Evolutionary conservation across 202 grass and related monocot genomes (phyloP).

Genomic region (Panicum hallii): DNA sequence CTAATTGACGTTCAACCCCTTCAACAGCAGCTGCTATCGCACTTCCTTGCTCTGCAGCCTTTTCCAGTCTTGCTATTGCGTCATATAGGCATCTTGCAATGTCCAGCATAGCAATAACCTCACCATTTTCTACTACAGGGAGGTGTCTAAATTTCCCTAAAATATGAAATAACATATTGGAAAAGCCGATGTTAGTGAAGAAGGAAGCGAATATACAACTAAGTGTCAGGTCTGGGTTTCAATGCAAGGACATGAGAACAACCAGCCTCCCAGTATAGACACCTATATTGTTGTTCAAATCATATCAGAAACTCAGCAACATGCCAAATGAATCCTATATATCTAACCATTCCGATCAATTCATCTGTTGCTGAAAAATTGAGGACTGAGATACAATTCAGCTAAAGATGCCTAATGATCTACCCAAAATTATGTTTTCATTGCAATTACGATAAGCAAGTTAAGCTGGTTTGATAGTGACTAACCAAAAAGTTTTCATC

Average conservation of each 20-base stretch:
- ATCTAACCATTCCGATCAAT: conserved; percentile 22
- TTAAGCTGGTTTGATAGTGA: conserved; percentile 23
- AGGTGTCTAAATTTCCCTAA: conserved; percentile 99
- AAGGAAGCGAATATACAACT: conserved; percentile 35
- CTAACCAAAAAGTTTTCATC: conserved; percentile 2
- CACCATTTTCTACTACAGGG: conserved; percentile 96
- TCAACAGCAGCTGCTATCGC: conserved; percentile 96
- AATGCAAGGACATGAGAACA: conserved; percentile 39
- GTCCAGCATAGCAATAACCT: conserved; percentile 99
- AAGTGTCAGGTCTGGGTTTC: not conserved
- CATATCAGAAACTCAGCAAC: conserved; percentile 34
- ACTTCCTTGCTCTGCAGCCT: conserved; percentile 92
- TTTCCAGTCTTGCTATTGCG: conserved; percentile 95
- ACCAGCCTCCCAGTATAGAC: conserved; percentile 9
- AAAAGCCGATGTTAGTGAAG: conserved; percentile 45
- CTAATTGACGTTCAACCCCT: conserved; percentile 87
- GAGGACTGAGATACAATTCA: conserved; percentile 33
- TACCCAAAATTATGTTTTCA: conserved; percentile 26
- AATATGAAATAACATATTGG: conserved; percentile 44
- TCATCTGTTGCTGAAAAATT: conserved; percentile 14
- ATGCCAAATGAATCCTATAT: conserved; percentile 22
- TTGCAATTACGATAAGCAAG: conserved; percentile 25
- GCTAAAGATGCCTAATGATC: conserved; percentile 24
- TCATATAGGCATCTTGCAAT: conserved; percentile 98
- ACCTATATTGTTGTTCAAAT: conserved; percentile 28